Evolutionary conservation across 441 rosid genomes (phyloP).

Genomic region (Brassica balearica): DNA sequence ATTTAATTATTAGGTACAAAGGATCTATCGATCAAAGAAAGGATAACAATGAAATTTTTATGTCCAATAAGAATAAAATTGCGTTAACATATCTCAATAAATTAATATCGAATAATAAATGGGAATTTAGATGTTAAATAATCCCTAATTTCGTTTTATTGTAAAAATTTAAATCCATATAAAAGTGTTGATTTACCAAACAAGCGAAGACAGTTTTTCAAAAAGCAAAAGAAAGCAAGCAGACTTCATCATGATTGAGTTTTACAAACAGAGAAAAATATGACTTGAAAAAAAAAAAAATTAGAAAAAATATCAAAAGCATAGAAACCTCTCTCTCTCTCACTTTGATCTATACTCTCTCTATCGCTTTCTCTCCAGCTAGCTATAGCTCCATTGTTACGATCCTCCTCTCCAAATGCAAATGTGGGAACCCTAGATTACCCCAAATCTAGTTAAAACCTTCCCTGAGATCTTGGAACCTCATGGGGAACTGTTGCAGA

Average conservation of each 20-base stretch:
- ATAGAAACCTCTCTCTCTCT: slow-evolving; percentile 16
- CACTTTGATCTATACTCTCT: slow-evolving; percentile 35
- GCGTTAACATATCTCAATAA: background rate
- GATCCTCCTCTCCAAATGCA: slow-evolving; percentile 23
- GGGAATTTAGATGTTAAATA: too few relatives aligned
- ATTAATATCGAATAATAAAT: too few relatives aligned
- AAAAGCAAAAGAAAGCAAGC: slow-evolving; percentile 37
- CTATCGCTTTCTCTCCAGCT: slow-evolving; percentile 20
- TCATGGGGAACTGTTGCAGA: slow-evolving; percentile 95
- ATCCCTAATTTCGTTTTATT: too few relatives aligned
- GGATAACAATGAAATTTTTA: too few relatives aligned
- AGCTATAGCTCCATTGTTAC: slow-evolving; percentile 39
- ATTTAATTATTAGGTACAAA: background rate
- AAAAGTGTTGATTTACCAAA: slow-evolving; percentile 21
- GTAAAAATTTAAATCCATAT: too few relatives aligned
- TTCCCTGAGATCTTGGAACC: slow-evolving; percentile 40
- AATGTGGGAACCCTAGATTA: slow-evolving; percentile 68
- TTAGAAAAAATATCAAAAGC: background rate
- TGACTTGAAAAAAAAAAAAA: slow-evolving; percentile 8
- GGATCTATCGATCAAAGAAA: background rate
- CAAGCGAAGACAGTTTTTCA: slow-evolving; percentile 31
- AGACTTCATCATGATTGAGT: slow-evolving; percentile 37
- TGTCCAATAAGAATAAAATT: too few relatives aligned
- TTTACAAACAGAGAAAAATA: slow-evolving; percentile 17
- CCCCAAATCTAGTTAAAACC: slow-evolving; percentile 21